Evolutionary conservation across 768 basidiomycete species (phyloP).

Genomic region (Calocera viscosa): DNA sequence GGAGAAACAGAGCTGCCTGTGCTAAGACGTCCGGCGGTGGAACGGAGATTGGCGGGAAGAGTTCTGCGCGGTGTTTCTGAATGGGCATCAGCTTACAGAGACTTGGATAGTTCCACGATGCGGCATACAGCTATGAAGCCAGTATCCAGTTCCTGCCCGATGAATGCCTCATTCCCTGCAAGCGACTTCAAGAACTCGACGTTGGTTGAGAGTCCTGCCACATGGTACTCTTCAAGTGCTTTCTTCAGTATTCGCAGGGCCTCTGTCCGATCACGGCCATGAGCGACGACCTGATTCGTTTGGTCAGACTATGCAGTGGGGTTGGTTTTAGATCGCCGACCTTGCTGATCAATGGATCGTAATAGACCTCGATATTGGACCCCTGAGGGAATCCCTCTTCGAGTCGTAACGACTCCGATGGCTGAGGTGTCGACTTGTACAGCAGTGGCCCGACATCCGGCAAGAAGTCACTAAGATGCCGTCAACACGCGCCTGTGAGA

Average conservation of each 20-base stretch:
- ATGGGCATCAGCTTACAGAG: neutral
- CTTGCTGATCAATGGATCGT: slow-evolving; percentile 87
- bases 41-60: slow-evolving; percentile 56
- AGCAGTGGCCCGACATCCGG: slow-evolving; percentile 78
- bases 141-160: slow-evolving; percentile 72
- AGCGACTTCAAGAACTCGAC: slow-evolving; percentile 73
- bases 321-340: neutral
- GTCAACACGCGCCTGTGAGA: neutral
- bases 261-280: slow-evolving; percentile 71
- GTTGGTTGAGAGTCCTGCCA: slow-evolving; percentile 85
- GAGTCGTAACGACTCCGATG: slow-evolving; percentile 60
- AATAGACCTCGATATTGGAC: slow-evolving; percentile 72
- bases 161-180: slow-evolving; percentile 65
- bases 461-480: slow-evolving; percentile 47
- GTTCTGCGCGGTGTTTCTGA: slow-evolving; percentile 68
- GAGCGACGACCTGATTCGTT: slow-evolving; percentile 51
- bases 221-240: slow-evolving; percentile 76
- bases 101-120: slow-evolving; percentile 3
- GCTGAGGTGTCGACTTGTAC: slow-evolving; percentile 66
- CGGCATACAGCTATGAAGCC: slow-evolving; percentile 70
- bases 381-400: slow-evolving; percentile 81
- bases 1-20: slow-evolving; percentile 66
- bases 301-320: slow-evolving; percentile 17
- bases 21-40: slow-evolving; percentile 56
- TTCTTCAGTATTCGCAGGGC: slow-evolving; percentile 68